Evolutionary conservation across 192 early-diverging fungal species (phyloP), one percentile per base, ranked within the genome.

Genomic region (Linnemannia schmuckeri): DNA sequence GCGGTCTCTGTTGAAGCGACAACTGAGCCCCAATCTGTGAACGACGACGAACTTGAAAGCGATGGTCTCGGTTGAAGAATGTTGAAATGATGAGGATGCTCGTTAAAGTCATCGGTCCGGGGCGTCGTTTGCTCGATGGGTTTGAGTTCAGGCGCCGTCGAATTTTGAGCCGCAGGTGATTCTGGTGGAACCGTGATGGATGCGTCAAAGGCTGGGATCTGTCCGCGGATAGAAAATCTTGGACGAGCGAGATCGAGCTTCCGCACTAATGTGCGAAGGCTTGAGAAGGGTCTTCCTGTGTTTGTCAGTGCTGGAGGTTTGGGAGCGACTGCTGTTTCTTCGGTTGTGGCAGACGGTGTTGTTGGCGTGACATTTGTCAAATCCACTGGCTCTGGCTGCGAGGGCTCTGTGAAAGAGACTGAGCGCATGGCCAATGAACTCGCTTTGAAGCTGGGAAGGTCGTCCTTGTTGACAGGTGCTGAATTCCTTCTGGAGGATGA

Each of bases 361-460:
- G 35, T 75, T 27, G 70, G 17, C 13, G 68, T 22, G n/a, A 47
- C 42, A 42, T 47, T 9, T 1, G 49, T 37, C 2, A 52, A 22
- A 15, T 35, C 5, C 44, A 40, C 20, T 15, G 69, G 8, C 7
- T 73, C 20, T 6, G 69, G 0, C 7, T 73, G 61, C 2, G 49
- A 22, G 44, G 78, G 78, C 30, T 86, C 84, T 4, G 40, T 80
- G 47, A 86, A 86, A 5, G 79, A 81, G 4, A 86, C 84, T 12
- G 79, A 54, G 24, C 79, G 78, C 75, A 80, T 68, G 18, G 84
- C 84, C 68, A 86, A 70, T 18, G 84, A 81, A 6, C 71, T 78
- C 1, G 75, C 37, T 15, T 74, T 81, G 79, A 86, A 74, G 33
- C 55, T 86, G 4, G 79, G 75, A 38, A 85, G 68, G 12, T 77